Percentiles rank a stretch among this genome's conserved stretches.
phyloP scores from a whole-genome alignment of 2,329 filamentous ascomycete species.

The Drechslerella stenobrocha region DNA sequence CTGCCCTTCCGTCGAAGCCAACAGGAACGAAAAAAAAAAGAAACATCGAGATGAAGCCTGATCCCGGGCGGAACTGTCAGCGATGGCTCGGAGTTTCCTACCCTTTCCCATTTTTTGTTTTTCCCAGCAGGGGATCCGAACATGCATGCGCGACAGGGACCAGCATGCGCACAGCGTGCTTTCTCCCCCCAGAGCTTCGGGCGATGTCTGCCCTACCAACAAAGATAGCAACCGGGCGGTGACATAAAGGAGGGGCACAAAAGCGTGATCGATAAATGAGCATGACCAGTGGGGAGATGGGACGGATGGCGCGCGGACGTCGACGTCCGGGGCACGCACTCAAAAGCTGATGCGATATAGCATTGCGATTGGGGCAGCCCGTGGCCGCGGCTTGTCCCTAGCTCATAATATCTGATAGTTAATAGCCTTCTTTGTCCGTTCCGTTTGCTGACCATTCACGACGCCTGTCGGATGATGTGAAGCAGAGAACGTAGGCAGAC shows the following conservation, averaged over 20 bases:
- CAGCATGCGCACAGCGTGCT: slow-evolving; percentile 14
- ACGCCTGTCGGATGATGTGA: background rate
- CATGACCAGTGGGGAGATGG: slow-evolving; percentile 35
- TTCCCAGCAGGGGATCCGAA: slow-evolving; percentile 7
- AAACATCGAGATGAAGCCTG: slow-evolving; percentile 5
- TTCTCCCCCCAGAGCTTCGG: slow-evolving; percentile 27
- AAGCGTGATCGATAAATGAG: slow-evolving; percentile 19
- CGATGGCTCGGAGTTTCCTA: slow-evolving; percentile 44
- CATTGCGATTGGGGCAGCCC: slow-evolving; percentile 36
- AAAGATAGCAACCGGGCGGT: slow-evolving; percentile 8
- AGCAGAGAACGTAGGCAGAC: background rate
- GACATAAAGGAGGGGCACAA: slow-evolving; percentile 21
- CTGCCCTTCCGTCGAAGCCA: slow-evolving; percentile 11
- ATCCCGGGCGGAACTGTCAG: slow-evolving; percentile 36
- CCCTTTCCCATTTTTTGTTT: slow-evolving; percentile 9
- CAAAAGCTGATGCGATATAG: slow-evolving; percentile 46
- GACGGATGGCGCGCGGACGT: slow-evolving; percentile 10
- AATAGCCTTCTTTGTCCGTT: slow-evolving; percentile 33
- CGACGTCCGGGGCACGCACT: background rate
- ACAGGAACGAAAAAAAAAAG: slow-evolving; percentile 10
- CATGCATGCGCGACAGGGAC: slow-evolving; percentile 11
- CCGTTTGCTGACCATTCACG: background rate
- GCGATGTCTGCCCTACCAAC: slow-evolving; percentile 13
- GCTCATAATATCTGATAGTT: too few species aligned
- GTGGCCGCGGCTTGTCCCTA: slow-evolving; percentile 14